These are phyloP conservation scores for Mortierella alpina DNA, from an alignment of 192 early-diverging fungal genomes.

Conservation along the genomic window DNA sequence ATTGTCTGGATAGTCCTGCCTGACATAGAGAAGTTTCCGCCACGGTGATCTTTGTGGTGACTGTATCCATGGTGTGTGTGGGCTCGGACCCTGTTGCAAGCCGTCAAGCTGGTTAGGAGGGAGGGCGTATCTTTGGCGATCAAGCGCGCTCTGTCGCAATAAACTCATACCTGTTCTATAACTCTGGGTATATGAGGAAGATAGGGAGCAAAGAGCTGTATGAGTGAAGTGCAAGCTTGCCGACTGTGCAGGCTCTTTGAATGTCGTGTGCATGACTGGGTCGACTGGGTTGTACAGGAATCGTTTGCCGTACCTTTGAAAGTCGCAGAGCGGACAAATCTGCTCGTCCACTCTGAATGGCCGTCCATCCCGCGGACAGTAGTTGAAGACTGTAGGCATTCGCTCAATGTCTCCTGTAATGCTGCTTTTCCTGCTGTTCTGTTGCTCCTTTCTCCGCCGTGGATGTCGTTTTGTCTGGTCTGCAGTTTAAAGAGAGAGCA, in stretches of 20 bases:
- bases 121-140: too few species aligned
- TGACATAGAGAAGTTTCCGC: slow-evolving; percentile 87
- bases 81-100: slow-evolving; percentile 5
- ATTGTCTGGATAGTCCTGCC: slow-evolving; percentile 92
- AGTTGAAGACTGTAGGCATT: slow-evolving; percentile 44
- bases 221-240: too few species aligned
- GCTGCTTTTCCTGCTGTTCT: background rate
- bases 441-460: background rate
- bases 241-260: too few species aligned
- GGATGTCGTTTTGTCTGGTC: background rate
- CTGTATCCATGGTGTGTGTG: slow-evolving; percentile 6
- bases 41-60: slow-evolving; percentile 59
- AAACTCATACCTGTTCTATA: slow-evolving; percentile 24
- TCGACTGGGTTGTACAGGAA: background rate
- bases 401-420: slow-evolving; percentile 3
- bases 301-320: slow-evolving; percentile 32
- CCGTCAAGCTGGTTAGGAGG: background rate
- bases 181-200: background rate
- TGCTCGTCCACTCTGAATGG: slow-evolving; percentile 44
- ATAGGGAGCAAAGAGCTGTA: background rate
- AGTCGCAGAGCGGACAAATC: slow-evolving; percentile 46
- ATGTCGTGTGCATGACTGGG: background rate
- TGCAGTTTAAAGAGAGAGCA: too few species aligned
- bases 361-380: slow-evolving; percentile 50
- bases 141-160: background rate